Evolutionary conservation across 148 eudicot species (phyloP).

Genomic region (Camellia sinensis): DNA sequence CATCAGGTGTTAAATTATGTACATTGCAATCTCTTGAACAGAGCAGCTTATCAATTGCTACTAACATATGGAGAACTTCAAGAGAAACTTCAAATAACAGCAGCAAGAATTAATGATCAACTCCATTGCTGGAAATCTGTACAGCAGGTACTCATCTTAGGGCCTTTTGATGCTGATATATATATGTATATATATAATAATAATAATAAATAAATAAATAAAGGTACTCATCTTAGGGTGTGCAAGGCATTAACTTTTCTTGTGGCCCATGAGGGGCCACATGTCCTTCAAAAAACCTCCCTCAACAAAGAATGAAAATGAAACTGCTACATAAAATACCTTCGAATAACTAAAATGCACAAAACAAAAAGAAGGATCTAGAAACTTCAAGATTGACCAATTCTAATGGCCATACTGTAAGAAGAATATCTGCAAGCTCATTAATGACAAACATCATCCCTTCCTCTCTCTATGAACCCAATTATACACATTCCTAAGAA

Average conservation of each 20-base stretch:
- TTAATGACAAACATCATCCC: neutral
- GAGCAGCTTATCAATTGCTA: conserved; percentile 6
- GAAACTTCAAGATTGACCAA: neutral
- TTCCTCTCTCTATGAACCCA: neutral
- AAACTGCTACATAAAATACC: neutral
- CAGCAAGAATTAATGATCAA: neutral
- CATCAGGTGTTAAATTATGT: neutral
- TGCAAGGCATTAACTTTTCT: neutral
- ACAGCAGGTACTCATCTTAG: neutral
- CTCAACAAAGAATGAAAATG: neutral
- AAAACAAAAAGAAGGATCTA: neutral
- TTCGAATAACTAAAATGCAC: neutral
- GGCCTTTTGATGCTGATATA: too few species aligned
- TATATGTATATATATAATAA: too few species aligned
- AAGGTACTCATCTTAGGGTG: neutral
- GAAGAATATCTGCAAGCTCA: neutral
- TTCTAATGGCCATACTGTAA: neutral
- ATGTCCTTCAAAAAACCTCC: neutral
- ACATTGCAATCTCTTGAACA: neutral
- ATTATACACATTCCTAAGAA: neutral
- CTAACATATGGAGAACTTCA: neutral
- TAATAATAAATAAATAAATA: too few species aligned
- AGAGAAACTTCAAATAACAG: neutral
- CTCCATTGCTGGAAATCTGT: neutral
- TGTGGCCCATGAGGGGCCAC: neutral